Evolutionary conservation across 495 filamentous ascomycete genomes (phyloP).

Genomic region (Letharia lupina): DNA sequence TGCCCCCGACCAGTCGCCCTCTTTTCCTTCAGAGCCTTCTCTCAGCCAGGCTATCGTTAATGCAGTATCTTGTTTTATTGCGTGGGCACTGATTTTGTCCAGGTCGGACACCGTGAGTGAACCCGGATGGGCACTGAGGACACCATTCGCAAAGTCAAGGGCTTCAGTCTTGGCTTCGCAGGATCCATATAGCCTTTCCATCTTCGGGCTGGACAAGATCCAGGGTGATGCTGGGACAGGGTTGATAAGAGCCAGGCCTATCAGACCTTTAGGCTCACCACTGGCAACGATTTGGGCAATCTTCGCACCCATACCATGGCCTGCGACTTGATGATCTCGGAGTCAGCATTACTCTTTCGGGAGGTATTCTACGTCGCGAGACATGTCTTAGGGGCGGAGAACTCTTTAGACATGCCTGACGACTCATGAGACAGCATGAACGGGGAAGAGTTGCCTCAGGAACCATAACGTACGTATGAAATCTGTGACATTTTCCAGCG

Average conservation of each 20-base stretch:
- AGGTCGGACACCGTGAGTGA: not conserved
- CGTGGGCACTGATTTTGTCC: not conserved
- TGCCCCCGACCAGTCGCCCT: not conserved
- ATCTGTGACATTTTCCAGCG: not conserved
- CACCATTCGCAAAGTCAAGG: not conserved
- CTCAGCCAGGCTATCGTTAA: not conserved
- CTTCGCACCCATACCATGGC: not conserved
- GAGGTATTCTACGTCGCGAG: no score
- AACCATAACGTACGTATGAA: not conserved
- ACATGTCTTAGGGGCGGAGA: no score
- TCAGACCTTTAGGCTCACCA: not conserved
- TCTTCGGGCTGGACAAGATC: not conserved
- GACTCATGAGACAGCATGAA: no score
- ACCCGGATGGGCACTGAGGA: not conserved
- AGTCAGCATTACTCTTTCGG: no score
- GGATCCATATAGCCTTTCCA: not conserved
- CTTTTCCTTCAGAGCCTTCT: not conserved
- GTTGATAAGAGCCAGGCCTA: conserved; percentile 2
- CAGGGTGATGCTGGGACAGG: not conserved
- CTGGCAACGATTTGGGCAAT: not conserved
- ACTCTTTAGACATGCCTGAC: no score
- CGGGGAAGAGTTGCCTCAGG: no score
- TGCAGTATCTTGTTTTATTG: not conserved
- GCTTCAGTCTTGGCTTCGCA: not conserved
- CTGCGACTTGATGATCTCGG: not conserved